Evolutionary conservation across 768 basidiomycete species (phyloP), one percentile per base, ranked within the genome.

Genomic region (Hortiboletus flavorubellus): DNA sequence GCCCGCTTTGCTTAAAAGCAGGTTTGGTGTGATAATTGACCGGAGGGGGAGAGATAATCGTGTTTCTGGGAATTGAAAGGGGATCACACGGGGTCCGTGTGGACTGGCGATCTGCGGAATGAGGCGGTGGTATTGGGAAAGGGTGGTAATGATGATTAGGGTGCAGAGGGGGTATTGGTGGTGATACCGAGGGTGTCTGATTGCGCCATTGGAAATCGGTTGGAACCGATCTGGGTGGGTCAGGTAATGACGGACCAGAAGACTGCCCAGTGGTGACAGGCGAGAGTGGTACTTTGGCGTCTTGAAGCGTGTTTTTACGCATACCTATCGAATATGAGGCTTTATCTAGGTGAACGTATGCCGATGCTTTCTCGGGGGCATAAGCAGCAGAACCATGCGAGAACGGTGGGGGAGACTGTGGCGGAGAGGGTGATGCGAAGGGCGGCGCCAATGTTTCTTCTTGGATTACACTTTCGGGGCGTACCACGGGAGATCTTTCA

Each of bases 1-100:
- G 31, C 16, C 46, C 33, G 43, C 29, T 38, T 49, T 33, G 53
- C 21, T 43, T n/a, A 29, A 31, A 12, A 7, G 21, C 48, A 31
- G 54, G 47, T 42, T 64, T 65, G 11, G 50, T 54, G 39, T 49
- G 46, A 42, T 54, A 29, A 40, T 48, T 40, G 6, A 49, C 47
- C 33, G 37, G 16, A 53, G 53, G 62, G 23, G 55, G 49, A 9
- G 46, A 38, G 23, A 23, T 34, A n/a, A 4, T 34, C 16, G n/a
- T n/a, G 30, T 35, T 38, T 40, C 46, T 51, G 33, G 8, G 42
- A 52, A 31, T 16, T 10, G 47, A 21, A 33, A 23, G 40, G 44
- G 41, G 10, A 26, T 45, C 37, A 14, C 12, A 43, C 15, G 42
- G 48, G 15, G 26, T 16, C n/a, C 42, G 43, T 7, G 21, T 44